Base-by-base conservation (phyloP, 1,139 yeast species). In the Groenewaldozyma sp. region DNA sequence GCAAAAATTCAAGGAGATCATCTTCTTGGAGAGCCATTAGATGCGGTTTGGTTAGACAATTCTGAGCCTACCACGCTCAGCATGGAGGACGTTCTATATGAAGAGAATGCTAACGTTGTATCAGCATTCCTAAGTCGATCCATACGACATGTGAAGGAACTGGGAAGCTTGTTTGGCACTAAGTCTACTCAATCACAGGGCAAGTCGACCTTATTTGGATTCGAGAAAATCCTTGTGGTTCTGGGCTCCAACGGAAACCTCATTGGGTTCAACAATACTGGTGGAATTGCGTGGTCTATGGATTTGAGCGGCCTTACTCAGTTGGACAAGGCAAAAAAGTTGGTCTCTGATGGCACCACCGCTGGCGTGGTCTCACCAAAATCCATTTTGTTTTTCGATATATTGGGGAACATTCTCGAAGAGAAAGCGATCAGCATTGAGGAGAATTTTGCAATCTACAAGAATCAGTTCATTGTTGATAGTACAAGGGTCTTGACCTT, bases 81-180 rank as follows among this genome's bases (percentile, higher is more conserved):
- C 50, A 63, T 4, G 53, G 42, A 39, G 14, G 38, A 39, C 13
- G 31, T 13, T 13, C 41, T 55, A 16, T 52, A 53, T 20, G 78
- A 71, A 48, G 68, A 65, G 35, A 52, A 55, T 5, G 54, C 65
- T 5, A 56, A 55, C 32, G 28, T 71, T 2, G 37, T 66, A 5
- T 47, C 53, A 6, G 78, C 78, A 0, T 74, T 69, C 47, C 10
- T 60, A 1, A 61, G 56, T 36, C 63, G 82, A 51, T 41, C 70
- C 19, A 46, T 38, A 10, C 67, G 67, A 13, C 76, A 74, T 47
- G 38, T 56, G 17, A 39, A 51, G 1, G 57, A 55, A 42, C 34
- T 50, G 26, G 14, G 27, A 3, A 11, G 22, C 5, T 27, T 38
- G 10, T 22, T 22, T 11, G n/a, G 22, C 18, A 31, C 32, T 22